Conservation (phyloP, 805 yeast genomes). For the Tetrapisispora taiwanensis region DNA sequence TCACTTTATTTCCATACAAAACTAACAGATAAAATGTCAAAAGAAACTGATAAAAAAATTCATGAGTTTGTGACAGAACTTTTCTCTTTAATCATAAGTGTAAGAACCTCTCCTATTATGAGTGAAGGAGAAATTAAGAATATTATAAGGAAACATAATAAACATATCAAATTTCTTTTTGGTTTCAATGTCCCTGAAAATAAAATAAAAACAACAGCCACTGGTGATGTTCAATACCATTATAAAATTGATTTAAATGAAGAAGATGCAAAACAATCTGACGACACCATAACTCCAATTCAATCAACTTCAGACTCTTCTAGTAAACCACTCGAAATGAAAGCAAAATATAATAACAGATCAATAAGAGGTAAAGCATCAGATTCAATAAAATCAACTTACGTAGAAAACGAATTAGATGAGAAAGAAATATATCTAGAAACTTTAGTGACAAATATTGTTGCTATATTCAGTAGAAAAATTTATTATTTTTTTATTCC, state of each 20-base stretch:
- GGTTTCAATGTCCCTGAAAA: background rate
- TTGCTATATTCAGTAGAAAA: slow-evolving; percentile 16
- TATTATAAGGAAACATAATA: background rate
- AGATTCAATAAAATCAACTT: too few species aligned
- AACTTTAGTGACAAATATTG: slow-evolving; percentile 13
- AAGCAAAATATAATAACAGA: background rate
- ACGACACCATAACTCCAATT: background rate
- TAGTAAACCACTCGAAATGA: background rate
- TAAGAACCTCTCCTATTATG: slow-evolving; percentile 1
- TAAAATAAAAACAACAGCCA: background rate
- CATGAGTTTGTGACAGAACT: slow-evolving; percentile 23
- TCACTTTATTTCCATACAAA: slow-evolving; percentile 20
- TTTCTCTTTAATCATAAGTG: slow-evolving; percentile 3
- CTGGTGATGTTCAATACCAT: background rate
- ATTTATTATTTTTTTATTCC: slow-evolving; percentile 10
- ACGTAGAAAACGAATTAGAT: background rate
- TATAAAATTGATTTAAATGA: background rate
- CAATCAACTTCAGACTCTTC: background rate
- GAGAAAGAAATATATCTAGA: slow-evolving; percentile 13
- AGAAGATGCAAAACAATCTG: background rate
- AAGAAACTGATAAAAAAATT: slow-evolving; percentile 8
- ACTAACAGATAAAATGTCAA: slow-evolving; percentile 12
- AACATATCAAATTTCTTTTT: background rate
- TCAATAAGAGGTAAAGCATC: background rate
- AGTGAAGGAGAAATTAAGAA: slow-evolving; percentile 2